Conservation (phyloP, 2,329 filamentous ascomycete genomes). For the Xylaria sp. region DNA sequence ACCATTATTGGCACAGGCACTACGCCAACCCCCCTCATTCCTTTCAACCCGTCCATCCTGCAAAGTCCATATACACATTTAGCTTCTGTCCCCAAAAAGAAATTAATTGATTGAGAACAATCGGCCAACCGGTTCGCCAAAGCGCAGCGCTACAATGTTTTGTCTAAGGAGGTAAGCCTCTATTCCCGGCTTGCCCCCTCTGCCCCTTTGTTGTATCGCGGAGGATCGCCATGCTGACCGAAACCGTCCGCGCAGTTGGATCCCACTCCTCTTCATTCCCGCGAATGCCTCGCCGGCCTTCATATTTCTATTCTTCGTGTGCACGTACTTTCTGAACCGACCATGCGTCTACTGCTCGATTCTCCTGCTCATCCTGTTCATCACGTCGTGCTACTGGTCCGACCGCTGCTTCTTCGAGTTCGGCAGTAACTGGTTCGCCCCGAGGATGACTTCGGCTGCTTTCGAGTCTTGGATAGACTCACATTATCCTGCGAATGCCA, state of each 20-base stretch:
- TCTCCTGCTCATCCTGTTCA: slow-evolving; percentile 92
- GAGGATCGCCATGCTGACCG: slow-evolving; percentile 19
- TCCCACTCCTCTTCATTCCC: slow-evolving; percentile 87
- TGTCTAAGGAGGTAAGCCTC: slow-evolving; percentile 66
- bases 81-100: background rate
- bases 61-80: background rate
- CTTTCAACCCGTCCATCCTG: background rate
- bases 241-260: slow-evolving; percentile 68
- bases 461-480: slow-evolving; percentile 77
- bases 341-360: slow-evolving; percentile 98
- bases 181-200: slow-evolving; percentile 1
- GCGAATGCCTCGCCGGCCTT: slow-evolving; percentile 86
- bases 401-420: slow-evolving; percentile 95
- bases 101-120: background rate
- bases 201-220: slow-evolving; percentile 1
- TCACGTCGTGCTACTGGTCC: slow-evolving; percentile 90
- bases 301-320: slow-evolving; percentile 88
- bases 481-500: slow-evolving; percentile 45
- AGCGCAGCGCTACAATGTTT: slow-evolving; percentile 60
- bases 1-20: slow-evolving; percentile 17
- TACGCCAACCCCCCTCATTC: slow-evolving; percentile 6
- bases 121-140: background rate
- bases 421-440: slow-evolving; percentile 89
- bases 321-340: slow-evolving; percentile 95
- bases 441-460: slow-evolving; percentile 62